Evolutionary conservation across 345 rosid species (phyloP), one percentile per base, ranked within the genome.

Genomic region (Euphorbia tirucalli): DNA sequence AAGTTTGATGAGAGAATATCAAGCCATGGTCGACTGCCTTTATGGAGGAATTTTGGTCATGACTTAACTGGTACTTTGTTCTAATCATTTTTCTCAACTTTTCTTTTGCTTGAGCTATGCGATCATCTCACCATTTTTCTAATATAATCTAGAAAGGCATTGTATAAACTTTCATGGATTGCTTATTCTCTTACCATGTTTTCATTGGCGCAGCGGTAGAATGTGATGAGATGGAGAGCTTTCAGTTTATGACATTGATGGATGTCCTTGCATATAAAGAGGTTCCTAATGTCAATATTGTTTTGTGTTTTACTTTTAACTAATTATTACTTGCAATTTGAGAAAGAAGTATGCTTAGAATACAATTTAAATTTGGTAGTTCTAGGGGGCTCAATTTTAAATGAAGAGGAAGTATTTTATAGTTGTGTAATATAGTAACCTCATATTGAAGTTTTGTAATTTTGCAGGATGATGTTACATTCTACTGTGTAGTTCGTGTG

Each of bases 1-100:
- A 63, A 32, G 15, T 69, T 10, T 56, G 13, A 44, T 44, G 49
- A 69, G n/a, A 62, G 74, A 22, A 50, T 5, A 61, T 32, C 35
- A 25, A n/a, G 43, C 11, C 56, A 21, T 43, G 70, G 43, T 44
- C 65, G 39, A 15, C 30, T 64, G 41, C 70, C 70, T 0, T 55
- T 63, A 11, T 67, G 69, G 68, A 10, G 13, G 68, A 15, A 18
- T 28, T 28, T 31, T 11, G 15, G 46, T 52, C 30, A 15, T 27
- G 2, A 13, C 25, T 66, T 77, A 57, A 71, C 65, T 35, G 72
- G 72, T 76, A 71, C 25, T 18, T 58, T 25, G 5, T 44, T 31
- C 4, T 15, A 28, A 41, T 41, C 25, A 37, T 31, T 56, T 76
- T 22, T 65, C 24, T 61, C 32, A 25, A 7, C 5, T 11, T 41